phyloP scores from a whole-genome alignment of 2,329 filamentous ascomycete species.

The Ceratocystiopsis minuta region DNA sequence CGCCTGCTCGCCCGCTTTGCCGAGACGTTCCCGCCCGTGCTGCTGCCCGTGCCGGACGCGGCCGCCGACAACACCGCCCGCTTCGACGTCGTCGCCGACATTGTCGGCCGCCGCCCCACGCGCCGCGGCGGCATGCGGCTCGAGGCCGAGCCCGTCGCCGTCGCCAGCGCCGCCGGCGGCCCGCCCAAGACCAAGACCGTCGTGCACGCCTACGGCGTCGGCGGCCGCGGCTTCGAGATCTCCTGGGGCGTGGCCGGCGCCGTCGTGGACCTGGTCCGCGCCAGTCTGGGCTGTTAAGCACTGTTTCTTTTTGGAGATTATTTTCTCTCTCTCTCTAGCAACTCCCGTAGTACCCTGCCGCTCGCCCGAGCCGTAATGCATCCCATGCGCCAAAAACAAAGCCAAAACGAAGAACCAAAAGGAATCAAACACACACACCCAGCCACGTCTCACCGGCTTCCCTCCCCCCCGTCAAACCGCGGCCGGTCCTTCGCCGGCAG shows the following conservation, averaged over 20 bases:
- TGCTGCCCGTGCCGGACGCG: slow-evolving; percentile 5
- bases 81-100: slow-evolving; percentile 15
- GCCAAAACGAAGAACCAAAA: not conserved
- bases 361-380: no score
- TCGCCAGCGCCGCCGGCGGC: not conserved
- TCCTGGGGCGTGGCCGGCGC: slow-evolving; percentile 41
- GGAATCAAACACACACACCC: no score
- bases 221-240: slow-evolving; percentile 42
- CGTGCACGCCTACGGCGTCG: slow-evolving; percentile 41
- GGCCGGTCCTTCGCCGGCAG: slow-evolving; percentile 23
- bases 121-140: slow-evolving; percentile 31
- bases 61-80: no score
- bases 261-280: slow-evolving; percentile 22
- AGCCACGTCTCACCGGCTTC: not conserved
- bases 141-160: slow-evolving; percentile 25
- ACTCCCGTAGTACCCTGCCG: no score
- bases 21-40: slow-evolving; percentile 18
- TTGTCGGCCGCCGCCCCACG: slow-evolving; percentile 28
- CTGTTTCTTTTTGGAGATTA: no score
- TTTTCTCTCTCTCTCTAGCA: not conserved
- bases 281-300: not conserved
- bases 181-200: slow-evolving; percentile 10
- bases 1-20: slow-evolving; percentile 24
- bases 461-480: slow-evolving; percentile 8
- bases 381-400: not conserved